Base-by-base conservation (phyloP, 495 filamentous ascomycete genomes). In the Aspergillus mulundensis region DNA sequence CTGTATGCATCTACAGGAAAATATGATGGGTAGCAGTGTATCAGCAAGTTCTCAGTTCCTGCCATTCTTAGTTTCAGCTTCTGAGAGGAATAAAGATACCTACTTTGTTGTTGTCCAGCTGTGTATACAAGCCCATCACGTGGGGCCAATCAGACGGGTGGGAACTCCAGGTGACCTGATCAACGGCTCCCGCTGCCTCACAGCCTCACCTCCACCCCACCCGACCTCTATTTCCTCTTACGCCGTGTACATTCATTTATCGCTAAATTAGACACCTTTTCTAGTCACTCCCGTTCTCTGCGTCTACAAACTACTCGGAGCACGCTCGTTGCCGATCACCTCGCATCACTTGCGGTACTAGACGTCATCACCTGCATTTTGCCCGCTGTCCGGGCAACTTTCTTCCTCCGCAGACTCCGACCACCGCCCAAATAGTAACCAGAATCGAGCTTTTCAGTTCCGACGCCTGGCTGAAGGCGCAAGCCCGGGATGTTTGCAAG, bases 401-500 rank as follows among this genome's bases (percentile, higher is more conserved):
- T 10, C 43, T 28, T 48, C n/a, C n/a, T 52, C 19, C 21, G 34
- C 0, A 25, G 6, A 7, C 14, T 16, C 12, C 36, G 11, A 7
- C 23, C 1, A 47, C 2, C 44, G 23, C 10, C 10, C 28, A 30
- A 30, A 44, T 18, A 7, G 14, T 5, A 23, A 16, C 10, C 8
- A 14, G 19, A 21, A 5, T 14, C 39, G 21, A 21, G 19, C 16
- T 54, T 24, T n/a, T n/a, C n/a, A n/a, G n/a, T n/a, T n/a, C n/a
- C n/a, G 5, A 15, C 21, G n/a, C 19, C 39, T 32, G 18, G 5
- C 19, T 18, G 24, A 45, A 41, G 44, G 44, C 41, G 19, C 54
- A 19, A 43, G 23, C 23, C 25, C 61, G 62, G 41, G 7, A 75
- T 76, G 70, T 81, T 81, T 48, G 76, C 77, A 4, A 63, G 54